Conservation (phyloP, 192 early-diverging fungal species). For the Glomus cerebriforme region DNA sequence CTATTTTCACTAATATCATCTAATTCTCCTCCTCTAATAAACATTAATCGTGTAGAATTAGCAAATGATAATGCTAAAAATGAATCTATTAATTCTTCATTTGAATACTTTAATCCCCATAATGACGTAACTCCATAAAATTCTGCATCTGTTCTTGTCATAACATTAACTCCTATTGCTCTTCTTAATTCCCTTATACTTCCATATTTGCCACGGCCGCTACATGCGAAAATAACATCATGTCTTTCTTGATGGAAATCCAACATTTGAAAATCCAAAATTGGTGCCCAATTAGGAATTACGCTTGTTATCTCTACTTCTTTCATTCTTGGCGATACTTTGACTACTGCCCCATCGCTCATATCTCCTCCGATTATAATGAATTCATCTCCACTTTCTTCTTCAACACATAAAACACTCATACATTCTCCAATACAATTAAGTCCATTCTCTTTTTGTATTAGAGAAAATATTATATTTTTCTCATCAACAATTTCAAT, state of each 20-base stretch:
- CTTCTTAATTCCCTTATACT: slow-evolving; percentile 20
- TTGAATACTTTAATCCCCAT: slow-evolving; percentile 18
- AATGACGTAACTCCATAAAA: slow-evolving; percentile 10
- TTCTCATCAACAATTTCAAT: not conserved
- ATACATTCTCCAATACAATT: slow-evolving; percentile 7
- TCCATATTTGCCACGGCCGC: slow-evolving; percentile 6
- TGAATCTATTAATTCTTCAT: not conserved
- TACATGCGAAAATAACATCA: slow-evolving; percentile 22
- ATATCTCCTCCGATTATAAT: slow-evolving; percentile 14
- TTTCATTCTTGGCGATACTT: not conserved
- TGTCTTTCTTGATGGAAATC: slow-evolving; percentile 13
- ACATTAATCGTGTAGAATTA: slow-evolving; percentile 19
- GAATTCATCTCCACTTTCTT: not conserved
- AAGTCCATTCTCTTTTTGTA: not conserved
- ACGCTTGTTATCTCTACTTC: not conserved
- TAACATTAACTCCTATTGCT: slow-evolving; percentile 7
- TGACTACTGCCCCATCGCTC: slow-evolving; percentile 23
- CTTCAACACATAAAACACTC: not conserved
- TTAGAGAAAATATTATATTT: not conserved
- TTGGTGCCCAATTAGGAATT: slow-evolving; percentile 28
- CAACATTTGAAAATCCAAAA: slow-evolving; percentile 17
- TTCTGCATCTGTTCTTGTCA: not conserved
- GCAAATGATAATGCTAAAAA: slow-evolving; percentile 17
- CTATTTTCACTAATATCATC: slow-evolving; percentile 22
- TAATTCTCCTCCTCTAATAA: not conserved